A percentile compares a stretch with the other conserved stretches of the same genome.
Conservation (phyloP, 2,329 filamentous ascomycete species). For the Colletotrichum sp. region DNA sequence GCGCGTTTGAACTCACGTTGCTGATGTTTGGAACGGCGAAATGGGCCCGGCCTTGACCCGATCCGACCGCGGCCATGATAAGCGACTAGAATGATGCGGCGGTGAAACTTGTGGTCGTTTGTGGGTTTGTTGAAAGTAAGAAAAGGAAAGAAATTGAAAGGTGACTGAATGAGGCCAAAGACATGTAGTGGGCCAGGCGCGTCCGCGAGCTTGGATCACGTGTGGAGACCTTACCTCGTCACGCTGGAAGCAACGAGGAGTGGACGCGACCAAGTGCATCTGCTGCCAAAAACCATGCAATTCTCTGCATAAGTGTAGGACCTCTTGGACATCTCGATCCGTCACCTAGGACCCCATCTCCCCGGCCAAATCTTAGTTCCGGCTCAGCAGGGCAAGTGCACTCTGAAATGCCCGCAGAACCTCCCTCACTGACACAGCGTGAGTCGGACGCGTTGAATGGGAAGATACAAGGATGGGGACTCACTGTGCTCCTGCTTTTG, state of each 20-base stretch:
- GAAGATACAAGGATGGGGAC: constrained; percentile 35
- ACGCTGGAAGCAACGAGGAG: neutral
- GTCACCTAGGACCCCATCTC: neutral
- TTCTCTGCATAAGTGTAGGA: neutral
- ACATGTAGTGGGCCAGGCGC: neutral
- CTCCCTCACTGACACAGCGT: constrained; percentile 47
- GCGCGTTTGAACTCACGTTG: constrained; percentile 1
- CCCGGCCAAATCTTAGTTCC: neutral
- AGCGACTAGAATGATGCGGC: neutral
- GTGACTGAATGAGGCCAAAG: neutral
- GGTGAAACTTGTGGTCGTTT: neutral
- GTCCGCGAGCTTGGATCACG: constrained; percentile 18
- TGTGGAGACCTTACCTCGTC: constrained; percentile 5
- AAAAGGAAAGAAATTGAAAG: neutral
- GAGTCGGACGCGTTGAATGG: constrained; percentile 13
- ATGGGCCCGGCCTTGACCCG: neutral
- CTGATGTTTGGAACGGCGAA: constrained; percentile 7
- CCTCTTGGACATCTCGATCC: neutral
- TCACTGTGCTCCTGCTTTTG: constrained; percentile 83
- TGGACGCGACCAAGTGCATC: neutral
- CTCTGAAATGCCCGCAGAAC: constrained; percentile 69
- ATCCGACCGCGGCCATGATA: neutral
- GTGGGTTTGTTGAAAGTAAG: neutral
- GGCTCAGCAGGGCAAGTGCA: constrained; percentile 60
- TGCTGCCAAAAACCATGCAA: neutral